These are phyloP conservation scores for Cyclocybe aegerita DNA, from an alignment of 768 basidiomycete genomes.

Conservation along the genomic window DNA sequence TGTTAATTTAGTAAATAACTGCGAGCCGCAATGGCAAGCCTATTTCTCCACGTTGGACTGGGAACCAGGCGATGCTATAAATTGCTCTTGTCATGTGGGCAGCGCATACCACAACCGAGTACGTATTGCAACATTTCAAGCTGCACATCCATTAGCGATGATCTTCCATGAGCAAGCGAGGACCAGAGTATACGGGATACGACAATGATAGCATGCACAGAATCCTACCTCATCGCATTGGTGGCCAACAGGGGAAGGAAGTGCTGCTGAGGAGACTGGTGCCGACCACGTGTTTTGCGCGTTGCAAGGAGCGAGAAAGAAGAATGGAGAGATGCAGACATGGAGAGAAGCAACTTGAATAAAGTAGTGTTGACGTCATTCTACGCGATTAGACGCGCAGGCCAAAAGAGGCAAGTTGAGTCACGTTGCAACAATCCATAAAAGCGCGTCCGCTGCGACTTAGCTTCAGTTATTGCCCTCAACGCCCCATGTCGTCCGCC, in stretches of 20 bases:
- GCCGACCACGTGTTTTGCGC: constrained; percentile 20
- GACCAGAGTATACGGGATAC: no score
- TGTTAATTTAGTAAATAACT: neutral
- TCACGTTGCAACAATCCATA: constrained; percentile 23
- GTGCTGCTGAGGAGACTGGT: neutral
- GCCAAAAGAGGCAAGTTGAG: constrained; percentile 13
- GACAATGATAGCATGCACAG: no score
- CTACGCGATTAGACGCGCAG: constrained; percentile 9
- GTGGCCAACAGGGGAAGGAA: neutral
- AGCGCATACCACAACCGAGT: neutral
- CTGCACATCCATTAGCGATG: no score
- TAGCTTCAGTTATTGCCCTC: constrained; percentile 6
- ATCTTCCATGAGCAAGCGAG: no score
- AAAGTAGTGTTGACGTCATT: constrained; percentile 23
- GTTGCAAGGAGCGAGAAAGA: constrained; percentile 14
- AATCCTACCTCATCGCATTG: no score
- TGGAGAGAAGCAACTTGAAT: neutral
- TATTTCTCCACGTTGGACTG: constrained; percentile 2
- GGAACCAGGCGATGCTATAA: neutral
- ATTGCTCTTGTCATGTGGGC: neutral
- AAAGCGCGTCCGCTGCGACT: constrained; percentile 17
- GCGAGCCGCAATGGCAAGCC: neutral
- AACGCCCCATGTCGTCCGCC: constrained; percentile 17
- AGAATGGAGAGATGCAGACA: constrained; percentile 6
- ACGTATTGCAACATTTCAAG: no score